These are phyloP conservation scores for Allium sativum DNA, from an alignment of 106 monocot genomes.

Conservation along the genomic window DNA sequence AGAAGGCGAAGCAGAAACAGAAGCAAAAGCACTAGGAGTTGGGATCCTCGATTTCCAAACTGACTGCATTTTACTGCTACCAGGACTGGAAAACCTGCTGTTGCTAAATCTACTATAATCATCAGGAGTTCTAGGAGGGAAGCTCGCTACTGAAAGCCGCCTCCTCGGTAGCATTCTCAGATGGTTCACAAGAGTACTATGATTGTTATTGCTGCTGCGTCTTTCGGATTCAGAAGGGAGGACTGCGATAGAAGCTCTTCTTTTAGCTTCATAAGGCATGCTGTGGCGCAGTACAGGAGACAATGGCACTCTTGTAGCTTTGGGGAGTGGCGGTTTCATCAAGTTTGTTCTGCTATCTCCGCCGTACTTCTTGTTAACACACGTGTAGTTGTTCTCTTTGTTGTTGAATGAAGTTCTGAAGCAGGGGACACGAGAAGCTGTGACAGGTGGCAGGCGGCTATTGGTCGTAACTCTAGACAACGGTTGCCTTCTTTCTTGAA, in stretches of 20 bases:
- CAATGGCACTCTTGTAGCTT: slow-evolving; percentile 43
- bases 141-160: slow-evolving; percentile 30
- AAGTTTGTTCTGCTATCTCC: too few species aligned
- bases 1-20: slow-evolving; percentile 19
- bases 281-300: slow-evolving; percentile 20
- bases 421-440: slow-evolving; percentile 14
- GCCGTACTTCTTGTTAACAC: too few species aligned
- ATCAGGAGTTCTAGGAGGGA: slow-evolving; percentile 37
- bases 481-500: slow-evolving; percentile 33
- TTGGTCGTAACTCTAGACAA: slow-evolving; percentile 25
- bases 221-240: slow-evolving; percentile 13
- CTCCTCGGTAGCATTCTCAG: slow-evolving; percentile 13
- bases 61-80: slow-evolving; percentile 11
- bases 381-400: slow-evolving; percentile 40
- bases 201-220: slow-evolving; percentile 5
- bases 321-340: too few species aligned
- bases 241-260: slow-evolving; percentile 57
- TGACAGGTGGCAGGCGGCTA: slow-evolving; percentile 29
- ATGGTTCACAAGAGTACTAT: slow-evolving; percentile 8
- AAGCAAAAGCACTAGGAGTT: slow-evolving; percentile 17
- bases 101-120: slow-evolving; percentile 9
- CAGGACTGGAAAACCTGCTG: slow-evolving; percentile 47
- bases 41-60: slow-evolving; percentile 44
- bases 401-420: slow-evolving; percentile 1
- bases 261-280: slow-evolving; percentile 26